A percentile compares a stretch with the other conserved stretches of the same genome.
phyloP scores from a whole-genome alignment of 2,329 filamentous ascomycete genomes.

The Colletotrichum godetiae region DNA sequence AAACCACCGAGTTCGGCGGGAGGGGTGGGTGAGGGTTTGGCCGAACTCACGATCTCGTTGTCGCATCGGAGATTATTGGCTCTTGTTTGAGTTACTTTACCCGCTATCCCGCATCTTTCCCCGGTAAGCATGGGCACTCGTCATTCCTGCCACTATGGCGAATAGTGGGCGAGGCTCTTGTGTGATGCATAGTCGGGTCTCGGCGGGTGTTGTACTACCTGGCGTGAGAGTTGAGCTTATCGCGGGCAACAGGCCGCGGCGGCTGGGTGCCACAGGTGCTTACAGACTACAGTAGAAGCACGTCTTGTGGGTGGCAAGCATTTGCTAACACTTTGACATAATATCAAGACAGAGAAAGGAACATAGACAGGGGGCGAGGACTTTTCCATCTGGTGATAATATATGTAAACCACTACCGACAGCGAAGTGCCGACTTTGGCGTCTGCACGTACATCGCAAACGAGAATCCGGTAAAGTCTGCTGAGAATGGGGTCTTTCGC shows the following conservation, averaged over 20 bases:
- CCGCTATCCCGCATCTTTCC: constrained; percentile 19
- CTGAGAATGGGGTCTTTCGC: constrained; percentile 27
- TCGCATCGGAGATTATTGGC: constrained; percentile 19
- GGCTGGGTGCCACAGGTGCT: not conserved
- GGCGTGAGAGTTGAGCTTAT: not conserved
- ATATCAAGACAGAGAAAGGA: not conserved
- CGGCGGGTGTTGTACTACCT: constrained; percentile 7
- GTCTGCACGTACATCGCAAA: not conserved
- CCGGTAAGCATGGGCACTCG: constrained; percentile 14
- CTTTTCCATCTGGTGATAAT: not conserved
- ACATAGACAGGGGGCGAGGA: too few relatives aligned
- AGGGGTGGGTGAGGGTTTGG: not conserved
- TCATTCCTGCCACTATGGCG: constrained; percentile 33
- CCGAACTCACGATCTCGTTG: constrained; percentile 7
- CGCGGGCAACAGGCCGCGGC: not conserved
- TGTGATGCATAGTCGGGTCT: constrained; percentile 7
- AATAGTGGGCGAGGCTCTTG: constrained; percentile 20
- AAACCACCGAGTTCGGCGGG: constrained; percentile 18
- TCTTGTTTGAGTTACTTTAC: not conserved
- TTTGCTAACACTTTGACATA: not conserved
- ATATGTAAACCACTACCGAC: constrained; percentile 16
- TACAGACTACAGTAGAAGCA: not conserved
- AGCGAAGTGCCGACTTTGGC: not conserved
- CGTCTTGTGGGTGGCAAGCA: not conserved
- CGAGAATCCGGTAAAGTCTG: too few relatives aligned